These are phyloP conservation scores for Tricholoma matsutake DNA, from an alignment of 768 basidiomycete genomes.

Conservation along the genomic window DNA sequence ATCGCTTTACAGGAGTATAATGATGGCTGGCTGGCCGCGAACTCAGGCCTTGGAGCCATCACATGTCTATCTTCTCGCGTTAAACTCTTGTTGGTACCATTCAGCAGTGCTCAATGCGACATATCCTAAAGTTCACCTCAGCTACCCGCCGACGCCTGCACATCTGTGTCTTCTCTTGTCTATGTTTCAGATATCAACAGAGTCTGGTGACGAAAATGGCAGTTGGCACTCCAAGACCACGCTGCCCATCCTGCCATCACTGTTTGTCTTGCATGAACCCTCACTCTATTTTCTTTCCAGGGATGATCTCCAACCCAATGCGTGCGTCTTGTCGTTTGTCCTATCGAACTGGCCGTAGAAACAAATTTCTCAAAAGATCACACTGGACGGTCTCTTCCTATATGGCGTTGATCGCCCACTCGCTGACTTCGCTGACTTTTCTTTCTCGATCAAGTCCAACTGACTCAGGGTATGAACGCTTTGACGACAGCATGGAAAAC, in stretches of 20 bases:
- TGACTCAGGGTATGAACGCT: constrained; percentile 3
- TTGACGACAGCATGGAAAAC: not conserved
- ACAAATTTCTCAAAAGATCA: constrained; percentile 1
- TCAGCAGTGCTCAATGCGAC: not conserved
- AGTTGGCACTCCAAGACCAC: constrained; percentile 23
- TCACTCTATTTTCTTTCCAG: constrained; percentile 49
- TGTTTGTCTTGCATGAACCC: constrained; percentile 60
- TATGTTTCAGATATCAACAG: constrained; percentile 36
- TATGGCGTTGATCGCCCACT: constrained; percentile 18
- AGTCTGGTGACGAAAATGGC: constrained; percentile 17
- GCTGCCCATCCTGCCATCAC: constrained; percentile 35
- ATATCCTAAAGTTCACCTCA: constrained; percentile 25
- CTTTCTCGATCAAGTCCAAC: constrained; percentile 1
- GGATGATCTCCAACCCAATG: not conserved
- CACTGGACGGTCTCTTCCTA: constrained; percentile 27
- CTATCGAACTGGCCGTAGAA: not conserved
- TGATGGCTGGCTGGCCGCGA: constrained; percentile 52
- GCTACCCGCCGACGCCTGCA: constrained; percentile 61
- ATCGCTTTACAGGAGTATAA: constrained; percentile 42
- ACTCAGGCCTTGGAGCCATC: constrained; percentile 37
- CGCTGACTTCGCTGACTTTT: constrained; percentile 18
- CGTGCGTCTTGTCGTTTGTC: not conserved
- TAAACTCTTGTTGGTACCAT: constrained; percentile 51
- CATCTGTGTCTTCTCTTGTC: constrained; percentile 55
- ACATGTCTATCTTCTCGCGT: constrained; percentile 39